Percentiles rank a stretch among this genome's conserved stretches.
Evolutionary conservation across 2,329 filamentous ascomycete species (phyloP).

Genomic region (Diaporthe sp.): DNA sequence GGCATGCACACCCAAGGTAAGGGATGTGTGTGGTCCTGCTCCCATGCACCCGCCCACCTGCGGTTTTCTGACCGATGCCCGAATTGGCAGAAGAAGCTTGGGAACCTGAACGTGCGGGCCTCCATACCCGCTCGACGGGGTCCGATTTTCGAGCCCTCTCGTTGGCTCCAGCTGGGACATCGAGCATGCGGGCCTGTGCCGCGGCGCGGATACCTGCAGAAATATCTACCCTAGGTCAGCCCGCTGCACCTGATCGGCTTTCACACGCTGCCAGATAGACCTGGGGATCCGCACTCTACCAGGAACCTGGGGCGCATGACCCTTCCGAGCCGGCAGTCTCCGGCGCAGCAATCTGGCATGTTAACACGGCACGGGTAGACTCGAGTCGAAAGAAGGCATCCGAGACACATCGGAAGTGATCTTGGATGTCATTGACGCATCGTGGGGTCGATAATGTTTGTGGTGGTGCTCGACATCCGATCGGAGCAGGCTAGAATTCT

Average conservation of each 20-base stretch:
- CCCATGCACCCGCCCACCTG: conserved; percentile 12
- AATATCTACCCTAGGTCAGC: not conserved
- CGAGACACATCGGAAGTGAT: conserved; percentile 11
- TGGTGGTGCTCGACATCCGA: not conserved
- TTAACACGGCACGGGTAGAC: not conserved
- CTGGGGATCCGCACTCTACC: not conserved
- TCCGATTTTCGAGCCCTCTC: not conserved
- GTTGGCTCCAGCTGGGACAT: not conserved
- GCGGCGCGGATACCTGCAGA: conserved; percentile 19
- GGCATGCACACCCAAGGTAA: not conserved
- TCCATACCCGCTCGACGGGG: not conserved
- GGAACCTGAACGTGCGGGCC: not conserved
- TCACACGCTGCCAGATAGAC: conserved; percentile 16
- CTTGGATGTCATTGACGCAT: not conserved
- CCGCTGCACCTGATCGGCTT: not conserved
- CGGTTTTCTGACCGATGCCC: conserved; percentile 26
- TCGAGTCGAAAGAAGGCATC: conserved; percentile 13
- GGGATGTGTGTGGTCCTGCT: not conserved
- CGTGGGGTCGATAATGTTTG: not conserved
- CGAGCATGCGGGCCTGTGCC: conserved; percentile 7
- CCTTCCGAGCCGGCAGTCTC: not conserved
- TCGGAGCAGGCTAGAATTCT: not conserved
- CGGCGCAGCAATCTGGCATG: not conserved
- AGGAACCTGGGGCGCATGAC: not conserved
- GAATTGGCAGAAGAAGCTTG: not conserved